These are phyloP conservation scores for Tetrapisispora iriomotensis DNA, from an alignment of 805 yeast species.

Conservation along the genomic window DNA sequence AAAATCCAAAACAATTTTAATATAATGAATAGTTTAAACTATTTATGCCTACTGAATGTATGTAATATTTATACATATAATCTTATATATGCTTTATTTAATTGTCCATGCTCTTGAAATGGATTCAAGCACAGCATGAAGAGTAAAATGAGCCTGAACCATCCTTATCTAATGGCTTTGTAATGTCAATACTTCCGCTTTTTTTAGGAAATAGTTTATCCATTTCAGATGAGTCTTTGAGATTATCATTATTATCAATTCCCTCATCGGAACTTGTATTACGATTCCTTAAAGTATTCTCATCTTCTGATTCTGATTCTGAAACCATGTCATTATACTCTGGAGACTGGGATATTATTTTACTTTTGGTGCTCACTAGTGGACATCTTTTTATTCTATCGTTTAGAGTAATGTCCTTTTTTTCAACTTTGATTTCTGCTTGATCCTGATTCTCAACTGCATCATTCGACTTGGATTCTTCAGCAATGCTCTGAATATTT, in stretches of 20 bases:
- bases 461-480: not conserved
- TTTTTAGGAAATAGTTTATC: not conserved
- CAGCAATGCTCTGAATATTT: not conserved
- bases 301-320: slow-evolving; percentile 2
- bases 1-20: not conserved
- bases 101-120: not conserved
- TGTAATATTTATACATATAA: not conserved
- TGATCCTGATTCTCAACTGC: not conserved
- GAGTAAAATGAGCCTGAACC: slow-evolving; percentile 5
- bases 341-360: not conserved
- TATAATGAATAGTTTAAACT: not conserved
- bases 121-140: slow-evolving; percentile 4
- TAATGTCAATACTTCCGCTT: slow-evolving; percentile 10
- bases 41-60: not conserved
- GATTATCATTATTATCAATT: not conserved
- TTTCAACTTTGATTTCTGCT: not conserved
- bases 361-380: not conserved
- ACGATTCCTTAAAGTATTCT: not conserved
- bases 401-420: not conserved
- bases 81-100: not conserved
- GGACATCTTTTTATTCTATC: slow-evolving; percentile 1
- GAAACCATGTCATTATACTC: slow-evolving; percentile 5
- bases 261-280: not conserved
- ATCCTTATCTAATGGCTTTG: slow-evolving; percentile 22
- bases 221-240: no score